phyloP scores from a whole-genome alignment of 1,139 yeast species.

The Pichia sp. region DNA sequence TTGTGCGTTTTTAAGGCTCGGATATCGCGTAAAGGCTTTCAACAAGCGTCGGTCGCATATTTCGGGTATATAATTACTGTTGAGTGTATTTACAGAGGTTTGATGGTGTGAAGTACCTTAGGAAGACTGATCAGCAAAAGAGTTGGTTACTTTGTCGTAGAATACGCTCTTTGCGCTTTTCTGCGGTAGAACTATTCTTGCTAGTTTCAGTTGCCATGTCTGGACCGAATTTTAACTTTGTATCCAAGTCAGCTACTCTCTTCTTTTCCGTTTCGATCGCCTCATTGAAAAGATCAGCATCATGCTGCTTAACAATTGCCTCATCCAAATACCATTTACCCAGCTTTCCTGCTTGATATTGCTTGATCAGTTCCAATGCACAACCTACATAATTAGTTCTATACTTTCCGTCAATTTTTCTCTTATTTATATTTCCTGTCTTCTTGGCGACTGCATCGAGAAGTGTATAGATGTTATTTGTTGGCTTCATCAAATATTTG shows the following conservation, averaged over 20 bases:
- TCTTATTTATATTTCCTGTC: slow-evolving; percentile 29
- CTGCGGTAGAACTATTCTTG: neutral
- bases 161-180: neutral
- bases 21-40: no score
- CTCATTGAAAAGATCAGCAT: slow-evolving; percentile 19
- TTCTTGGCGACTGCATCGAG: slow-evolving; percentile 47
- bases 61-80: no score
- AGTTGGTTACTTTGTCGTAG: slow-evolving; percentile 8
- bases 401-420: slow-evolving; percentile 28
- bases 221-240: slow-evolving; percentile 8
- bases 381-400: slow-evolving; percentile 31
- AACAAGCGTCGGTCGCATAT: no score
- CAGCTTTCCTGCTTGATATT: slow-evolving; percentile 57
- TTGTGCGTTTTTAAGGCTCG: no score
- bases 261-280: slow-evolving; percentile 19
- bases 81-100: no score
- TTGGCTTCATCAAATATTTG: slow-evolving; percentile 51
- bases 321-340: slow-evolving; percentile 33
- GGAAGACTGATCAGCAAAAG: slow-evolving; percentile 1
- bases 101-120: no score
- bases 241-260: slow-evolving; percentile 26
- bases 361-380: slow-evolving; percentile 61
- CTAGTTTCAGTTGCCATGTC: slow-evolving; percentile 3
- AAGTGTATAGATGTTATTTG: slow-evolving; percentile 64
- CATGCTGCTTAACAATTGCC: slow-evolving; percentile 18